Conservation (phyloP, 2,329 filamentous ascomycete species). For the Penicillium sp. region DNA sequence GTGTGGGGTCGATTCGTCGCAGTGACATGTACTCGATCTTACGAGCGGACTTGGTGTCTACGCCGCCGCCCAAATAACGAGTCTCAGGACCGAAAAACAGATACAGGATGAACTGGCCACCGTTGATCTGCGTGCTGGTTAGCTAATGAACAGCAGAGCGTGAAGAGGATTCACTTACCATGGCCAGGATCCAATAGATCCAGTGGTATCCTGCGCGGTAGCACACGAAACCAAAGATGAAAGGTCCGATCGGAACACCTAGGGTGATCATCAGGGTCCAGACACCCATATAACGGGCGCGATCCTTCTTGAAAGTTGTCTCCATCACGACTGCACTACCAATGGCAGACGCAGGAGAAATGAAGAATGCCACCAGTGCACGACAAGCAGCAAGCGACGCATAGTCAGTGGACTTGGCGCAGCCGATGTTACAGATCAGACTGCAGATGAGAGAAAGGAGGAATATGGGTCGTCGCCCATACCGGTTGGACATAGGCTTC, state of each 20-base stretch:
- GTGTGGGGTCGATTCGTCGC: constrained; percentile 56
- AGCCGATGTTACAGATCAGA: constrained; percentile 57
- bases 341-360: constrained; percentile 56
- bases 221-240: constrained; percentile 49
- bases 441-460: constrained; percentile 54
- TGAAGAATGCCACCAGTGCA: constrained; percentile 59
- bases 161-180: constrained; percentile 41
- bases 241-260: constrained; percentile 47
- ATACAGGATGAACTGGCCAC: constrained; percentile 58
- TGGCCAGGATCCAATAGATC: constrained; percentile 63
- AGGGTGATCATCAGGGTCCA: constrained; percentile 58
- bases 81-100: constrained; percentile 60
- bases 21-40: constrained; percentile 50
- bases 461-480: constrained; percentile 58
- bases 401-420: constrained; percentile 54
- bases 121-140: constrained; percentile 50
- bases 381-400: constrained; percentile 53
- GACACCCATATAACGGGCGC: constrained; percentile 58
- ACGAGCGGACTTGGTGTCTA: constrained; percentile 36
- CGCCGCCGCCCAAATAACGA: constrained; percentile 47
- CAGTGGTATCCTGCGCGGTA: constrained; percentile 58
- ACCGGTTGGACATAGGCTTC: constrained; percentile 57
- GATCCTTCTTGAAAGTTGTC: constrained; percentile 59
- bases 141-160: constrained; percentile 8
- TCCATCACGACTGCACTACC: constrained; percentile 61